phyloP scores from a whole-genome alignment of 371 early-diverging fungal genomes.

The Blakeslea trispora region DNA sequence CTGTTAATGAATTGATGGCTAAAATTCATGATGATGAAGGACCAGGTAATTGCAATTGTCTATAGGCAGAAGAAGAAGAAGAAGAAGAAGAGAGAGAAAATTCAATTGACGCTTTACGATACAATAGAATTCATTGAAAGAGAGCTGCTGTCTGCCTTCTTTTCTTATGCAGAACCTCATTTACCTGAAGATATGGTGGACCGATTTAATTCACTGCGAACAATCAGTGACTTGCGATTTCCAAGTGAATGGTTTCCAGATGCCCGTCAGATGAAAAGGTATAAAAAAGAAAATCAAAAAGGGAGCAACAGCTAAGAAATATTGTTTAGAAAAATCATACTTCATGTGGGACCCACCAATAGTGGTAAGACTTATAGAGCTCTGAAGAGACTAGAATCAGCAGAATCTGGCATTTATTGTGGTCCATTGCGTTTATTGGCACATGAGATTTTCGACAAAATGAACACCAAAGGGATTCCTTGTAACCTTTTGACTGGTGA shows the following conservation, averaged over 20 bases:
- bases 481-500: constrained; percentile 94
- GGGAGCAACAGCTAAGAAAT: too few species aligned
- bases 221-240: constrained; percentile 71
- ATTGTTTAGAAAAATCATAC: constrained; percentile 66
- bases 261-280: constrained; percentile 75
- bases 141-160: constrained; percentile 36
- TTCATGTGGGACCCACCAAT: constrained; percentile 98
- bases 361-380: constrained; percentile 96
- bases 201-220: constrained; percentile 53
- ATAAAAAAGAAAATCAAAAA: background rate
- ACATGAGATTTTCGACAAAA: constrained; percentile 86
- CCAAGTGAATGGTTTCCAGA: constrained; percentile 83
- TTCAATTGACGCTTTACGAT: background rate
- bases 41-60: constrained; percentile 10
- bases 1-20: constrained; percentile 3
- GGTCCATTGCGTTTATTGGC: constrained; percentile 94
- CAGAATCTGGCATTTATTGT: constrained; percentile 80
- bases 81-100: too few species aligned
- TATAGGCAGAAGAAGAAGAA: background rate
- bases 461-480: constrained; percentile 73
- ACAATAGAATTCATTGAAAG: constrained; percentile 28
- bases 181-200: constrained; percentile 35
- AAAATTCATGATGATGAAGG: constrained; percentile 10
- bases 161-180: constrained; percentile 36
- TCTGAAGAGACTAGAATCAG: constrained; percentile 67